These are phyloP conservation scores for Gnomoniopsis sp. DNA, from an alignment of 2,329 filamentous ascomycete genomes.

Conservation along the genomic window DNA sequence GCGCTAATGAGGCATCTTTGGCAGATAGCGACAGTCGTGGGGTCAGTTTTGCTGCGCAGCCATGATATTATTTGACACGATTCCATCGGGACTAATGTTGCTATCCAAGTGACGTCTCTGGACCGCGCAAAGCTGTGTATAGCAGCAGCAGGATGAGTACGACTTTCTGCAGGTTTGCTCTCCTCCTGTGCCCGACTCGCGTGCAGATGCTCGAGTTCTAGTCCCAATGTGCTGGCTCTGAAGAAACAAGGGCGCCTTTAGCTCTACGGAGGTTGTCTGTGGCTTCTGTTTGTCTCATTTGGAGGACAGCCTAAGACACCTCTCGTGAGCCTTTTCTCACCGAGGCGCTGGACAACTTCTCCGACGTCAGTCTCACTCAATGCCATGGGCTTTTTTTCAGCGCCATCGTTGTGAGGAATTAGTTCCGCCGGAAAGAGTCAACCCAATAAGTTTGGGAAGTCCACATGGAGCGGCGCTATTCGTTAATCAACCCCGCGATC, in stretches of 20 bases:
- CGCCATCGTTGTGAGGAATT: not conserved
- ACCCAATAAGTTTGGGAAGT: not conserved
- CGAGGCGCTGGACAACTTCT: not conserved
- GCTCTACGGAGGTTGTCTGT: not conserved
- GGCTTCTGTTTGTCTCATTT: not conserved
- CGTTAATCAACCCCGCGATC: not conserved
- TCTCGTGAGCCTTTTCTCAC: not conserved
- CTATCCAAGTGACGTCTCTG: not conserved
- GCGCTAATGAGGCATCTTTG: not conserved
- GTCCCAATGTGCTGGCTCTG: not conserved
- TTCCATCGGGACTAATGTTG: conserved; percentile 2
- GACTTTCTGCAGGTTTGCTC: not conserved
- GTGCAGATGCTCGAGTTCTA: not conserved
- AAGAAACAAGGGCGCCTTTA: not conserved
- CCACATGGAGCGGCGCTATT: not conserved
- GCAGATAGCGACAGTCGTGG: not conserved
- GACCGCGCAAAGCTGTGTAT: not conserved
- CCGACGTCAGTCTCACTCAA: not conserved
- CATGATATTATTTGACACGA: not conserved
- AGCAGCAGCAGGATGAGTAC: not conserved
- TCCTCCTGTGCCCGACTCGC: not conserved
- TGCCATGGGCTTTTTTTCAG: no score
- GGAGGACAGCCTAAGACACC: conserved; percentile 7
- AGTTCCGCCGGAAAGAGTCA: not conserved
- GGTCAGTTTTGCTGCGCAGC: not conserved